Base-by-base conservation (phyloP, 768 basidiomycete species). In the Nidularia pulvinata region DNA sequence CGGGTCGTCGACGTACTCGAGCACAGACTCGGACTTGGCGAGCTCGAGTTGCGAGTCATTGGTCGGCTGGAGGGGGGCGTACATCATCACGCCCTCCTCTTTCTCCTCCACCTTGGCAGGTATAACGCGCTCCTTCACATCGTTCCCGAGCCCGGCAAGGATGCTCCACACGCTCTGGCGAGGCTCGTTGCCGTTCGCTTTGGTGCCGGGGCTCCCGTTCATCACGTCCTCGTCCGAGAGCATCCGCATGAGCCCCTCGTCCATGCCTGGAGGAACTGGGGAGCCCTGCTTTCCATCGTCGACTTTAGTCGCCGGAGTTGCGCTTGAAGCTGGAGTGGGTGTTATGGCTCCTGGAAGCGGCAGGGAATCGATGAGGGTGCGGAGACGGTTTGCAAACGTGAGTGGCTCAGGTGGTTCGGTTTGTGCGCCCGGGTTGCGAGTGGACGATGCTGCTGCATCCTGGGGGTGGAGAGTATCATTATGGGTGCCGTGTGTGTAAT, bases 11-110 rank as follows among this genome's bases (percentile, higher is more conserved):
- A 77, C 61, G 46, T 81, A 79, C 53, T 71, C 71, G 2, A 69
- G 58, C 33, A 84, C 74, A 22, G 80, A 72, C 59, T 88, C 82
- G 13, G 84, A 85, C 33, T 79, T 75, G 13, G 91, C 91, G 14
- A 93, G 71, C 62, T 88, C 85, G 25, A 91, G 79, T 57, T 84
- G 71, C 2, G 88, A 87, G 48, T 81, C 79, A 6, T 73, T 73
- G 35, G 78, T 75, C 1, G 88, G 89, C 48, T 85, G 71, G 50
- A 93, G 68, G 1, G 91, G 91, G 0, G 79, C 78, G 59, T 87
- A 91, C 71, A 93, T 74, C 91, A 93, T 92, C 48, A 93, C 64
- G 13, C 81, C 77, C 13, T 80, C 82, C 46, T 81, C 82, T 33
- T 77, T 69, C 35, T 74, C 70, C 56, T 78, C 75, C 39, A 69